Percentiles rank a stretch among this genome's conserved stretches.
Conservation (phyloP, 495 filamentous ascomycete species). For the Pseudoneurospora amorphoporcata region DNA sequence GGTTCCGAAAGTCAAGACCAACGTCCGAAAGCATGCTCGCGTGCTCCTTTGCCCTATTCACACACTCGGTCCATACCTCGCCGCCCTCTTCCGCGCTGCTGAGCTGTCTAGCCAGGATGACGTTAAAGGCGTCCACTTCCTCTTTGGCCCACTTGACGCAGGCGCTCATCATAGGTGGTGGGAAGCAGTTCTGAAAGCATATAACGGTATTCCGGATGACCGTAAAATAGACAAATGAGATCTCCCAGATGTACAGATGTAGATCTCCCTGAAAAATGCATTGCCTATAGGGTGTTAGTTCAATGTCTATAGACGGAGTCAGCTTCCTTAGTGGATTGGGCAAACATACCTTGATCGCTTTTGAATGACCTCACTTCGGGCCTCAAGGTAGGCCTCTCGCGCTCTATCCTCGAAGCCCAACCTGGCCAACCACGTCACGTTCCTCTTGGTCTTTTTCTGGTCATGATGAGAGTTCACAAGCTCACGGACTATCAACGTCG, state of each 20-base stretch:
- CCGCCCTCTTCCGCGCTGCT: conserved; percentile 63
- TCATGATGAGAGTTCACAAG: conserved; percentile 65
- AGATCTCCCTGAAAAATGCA: conserved; percentile 91
- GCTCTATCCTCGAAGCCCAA: conserved; percentile 87
- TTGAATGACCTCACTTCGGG: conserved; percentile 62
- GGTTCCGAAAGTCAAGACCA: conserved; percentile 77
- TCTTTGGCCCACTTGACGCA: conserved; percentile 96
- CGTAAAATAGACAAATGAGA: conserved; percentile 95
- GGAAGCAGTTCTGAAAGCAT: conserved; percentile 85
- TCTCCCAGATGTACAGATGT: conserved; percentile 82
- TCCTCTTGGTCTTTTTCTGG: conserved; percentile 53
- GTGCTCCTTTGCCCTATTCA: conserved; percentile 72
- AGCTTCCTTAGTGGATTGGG: not conserved
- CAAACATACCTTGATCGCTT: conserved; percentile 65
- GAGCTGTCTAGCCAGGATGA: conserved; percentile 67
- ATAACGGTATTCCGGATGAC: conserved; percentile 83
- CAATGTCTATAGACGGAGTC: not conserved
- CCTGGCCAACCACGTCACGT: conserved; percentile 72
- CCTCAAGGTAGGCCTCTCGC: conserved; percentile 73
- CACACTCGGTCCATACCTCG: conserved; percentile 68
- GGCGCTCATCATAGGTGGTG: conserved; percentile 73
- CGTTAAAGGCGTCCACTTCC: conserved; percentile 82
- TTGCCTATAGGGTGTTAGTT: conserved; percentile 48
- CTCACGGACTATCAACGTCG: conserved; percentile 59
- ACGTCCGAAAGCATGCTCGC: conserved; percentile 72